Percentiles rank a stretch among this genome's conserved stretches.
phyloP scores from a whole-genome alignment of 306 rosid species.

The Cicer pinnatifidum region DNA sequence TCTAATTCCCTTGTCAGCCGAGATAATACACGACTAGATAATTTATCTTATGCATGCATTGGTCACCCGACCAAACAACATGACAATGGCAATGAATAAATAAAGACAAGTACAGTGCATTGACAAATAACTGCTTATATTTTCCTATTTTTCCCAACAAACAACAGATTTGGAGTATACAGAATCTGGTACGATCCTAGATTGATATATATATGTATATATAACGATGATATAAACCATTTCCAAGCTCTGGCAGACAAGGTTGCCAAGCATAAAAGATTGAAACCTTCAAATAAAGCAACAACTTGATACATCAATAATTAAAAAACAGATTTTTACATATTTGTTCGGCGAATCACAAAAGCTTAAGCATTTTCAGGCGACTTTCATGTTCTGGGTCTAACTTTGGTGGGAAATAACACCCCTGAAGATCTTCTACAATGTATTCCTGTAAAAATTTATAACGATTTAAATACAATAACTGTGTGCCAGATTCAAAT shows the following conservation, averaged over 20 bases:
- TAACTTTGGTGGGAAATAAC: slow-evolving; percentile 83
- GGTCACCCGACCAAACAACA: neutral
- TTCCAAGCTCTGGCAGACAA: slow-evolving; percentile 42
- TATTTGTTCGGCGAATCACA: slow-evolving; percentile 42
- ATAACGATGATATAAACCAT: slow-evolving; percentile 28
- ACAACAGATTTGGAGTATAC: slow-evolving; percentile 36
- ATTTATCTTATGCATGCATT: neutral
- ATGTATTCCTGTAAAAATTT: slow-evolving; percentile 72
- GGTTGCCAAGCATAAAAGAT: slow-evolving; percentile 37
- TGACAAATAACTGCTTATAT: slow-evolving; percentile 30
- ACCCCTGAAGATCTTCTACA: slow-evolving; percentile 89
- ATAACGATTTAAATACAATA: neutral
- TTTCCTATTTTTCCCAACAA: slow-evolving; percentile 26
- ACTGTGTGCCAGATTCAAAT: slow-evolving; percentile 23
- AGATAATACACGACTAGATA: neutral
- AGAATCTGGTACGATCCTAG: slow-evolving; percentile 40
- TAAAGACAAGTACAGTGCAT: neutral
- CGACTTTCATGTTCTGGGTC: slow-evolving; percentile 90
- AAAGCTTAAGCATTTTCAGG: slow-evolving; percentile 91
- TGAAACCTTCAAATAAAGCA: slow-evolving; percentile 29
- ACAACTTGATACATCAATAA: slow-evolving; percentile 22
- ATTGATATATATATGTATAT: neutral
- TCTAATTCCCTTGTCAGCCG: too few species aligned
- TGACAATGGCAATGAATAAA: neutral
- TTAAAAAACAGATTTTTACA: slow-evolving; percentile 42